Evolutionary conservation across 352 stramenopile genomes (phyloP).

Genomic region (Thraustochytrium sp.): DNA sequence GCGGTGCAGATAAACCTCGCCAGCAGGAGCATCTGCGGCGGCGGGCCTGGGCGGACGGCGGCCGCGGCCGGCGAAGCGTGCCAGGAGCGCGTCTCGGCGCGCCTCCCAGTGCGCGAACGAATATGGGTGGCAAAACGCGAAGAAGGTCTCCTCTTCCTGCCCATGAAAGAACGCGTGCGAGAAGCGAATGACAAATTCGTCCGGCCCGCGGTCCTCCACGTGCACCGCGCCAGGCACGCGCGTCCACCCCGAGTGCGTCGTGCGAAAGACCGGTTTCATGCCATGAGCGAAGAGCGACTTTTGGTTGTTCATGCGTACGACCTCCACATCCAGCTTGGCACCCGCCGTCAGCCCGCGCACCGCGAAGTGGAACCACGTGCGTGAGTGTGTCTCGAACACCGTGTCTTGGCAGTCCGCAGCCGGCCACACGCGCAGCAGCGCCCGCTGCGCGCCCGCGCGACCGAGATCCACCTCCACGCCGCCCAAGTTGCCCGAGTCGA

Average conservation of each 20-base stretch:
- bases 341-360: neutral
- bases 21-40: neutral
- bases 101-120: slow-evolving; percentile 56
- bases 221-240: neutral
- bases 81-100: slow-evolving; percentile 45
- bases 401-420: neutral
- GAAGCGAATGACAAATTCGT: neutral
- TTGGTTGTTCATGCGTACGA: slow-evolving; percentile 15
- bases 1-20: slow-evolving; percentile 60
- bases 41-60: neutral
- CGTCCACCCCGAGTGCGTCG: neutral
- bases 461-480: neutral
- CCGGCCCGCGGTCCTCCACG: neutral
- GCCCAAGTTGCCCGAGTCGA: slow-evolving; percentile 15
- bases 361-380: slow-evolving; percentile 44
- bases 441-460: neutral
- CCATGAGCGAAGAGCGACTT: slow-evolving; percentile 10
- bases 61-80: neutral
- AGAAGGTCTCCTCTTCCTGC: slow-evolving; percentile 51
- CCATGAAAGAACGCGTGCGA: slow-evolving; percentile 5
- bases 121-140: slow-evolving; percentile 62
- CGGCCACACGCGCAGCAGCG: neutral
- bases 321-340: neutral
- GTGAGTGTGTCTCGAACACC: slow-evolving; percentile 12
- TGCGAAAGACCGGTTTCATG: slow-evolving; percentile 23